phyloP scores from a whole-genome alignment of 2,329 filamentous ascomycete genomes.

The Verticillium nubilum region DNA sequence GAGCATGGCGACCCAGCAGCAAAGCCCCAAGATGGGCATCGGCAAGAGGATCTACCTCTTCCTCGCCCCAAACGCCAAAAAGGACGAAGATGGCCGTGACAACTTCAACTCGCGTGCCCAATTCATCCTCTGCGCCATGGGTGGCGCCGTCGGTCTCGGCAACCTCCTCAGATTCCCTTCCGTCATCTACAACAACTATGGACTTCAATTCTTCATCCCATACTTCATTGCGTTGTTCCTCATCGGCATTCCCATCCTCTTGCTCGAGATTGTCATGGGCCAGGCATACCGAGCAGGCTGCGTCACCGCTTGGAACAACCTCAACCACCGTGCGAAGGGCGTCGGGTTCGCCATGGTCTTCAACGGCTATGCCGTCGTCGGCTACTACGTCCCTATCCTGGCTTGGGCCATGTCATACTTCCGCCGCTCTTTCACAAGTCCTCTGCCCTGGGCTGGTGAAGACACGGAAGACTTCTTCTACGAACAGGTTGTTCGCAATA shows the following conservation, averaged over 20 bases:
- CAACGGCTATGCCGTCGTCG: slow-evolving; percentile 42
- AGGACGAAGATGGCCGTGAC: slow-evolving; percentile 25
- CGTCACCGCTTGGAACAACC: slow-evolving; percentile 44
- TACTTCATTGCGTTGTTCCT: slow-evolving; percentile 45
- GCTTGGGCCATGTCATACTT: slow-evolving; percentile 53
- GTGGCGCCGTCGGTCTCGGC: slow-evolving; percentile 47
- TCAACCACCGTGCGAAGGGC: slow-evolving; percentile 43
- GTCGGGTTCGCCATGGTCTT: slow-evolving; percentile 44
- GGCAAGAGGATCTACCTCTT: slow-evolving; percentile 9
- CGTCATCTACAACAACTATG: slow-evolving; percentile 50
- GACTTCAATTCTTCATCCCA: slow-evolving; percentile 52
- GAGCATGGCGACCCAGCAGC: neutral
- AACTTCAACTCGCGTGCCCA: slow-evolving; percentile 42
- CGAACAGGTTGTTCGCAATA: slow-evolving; percentile 1
- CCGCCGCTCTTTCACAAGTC: slow-evolving; percentile 43
- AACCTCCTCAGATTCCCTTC: slow-evolving; percentile 52
- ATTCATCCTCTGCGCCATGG: slow-evolving; percentile 45
- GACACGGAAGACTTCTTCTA: slow-evolving; percentile 34
- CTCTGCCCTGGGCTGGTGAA: slow-evolving; percentile 42
- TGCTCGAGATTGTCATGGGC: slow-evolving; percentile 60
- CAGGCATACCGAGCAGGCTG: slow-evolving; percentile 50
- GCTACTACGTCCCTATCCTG: slow-evolving; percentile 49
- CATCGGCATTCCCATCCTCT: slow-evolving; percentile 47
- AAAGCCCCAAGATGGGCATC: neutral
- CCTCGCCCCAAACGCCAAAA: slow-evolving; percentile 16